A percentile compares a stretch with the other conserved stretches of the same genome.
Evolutionary conservation across 106 monocot species (phyloP).

Genomic region (Agapanthus africanus): DNA sequence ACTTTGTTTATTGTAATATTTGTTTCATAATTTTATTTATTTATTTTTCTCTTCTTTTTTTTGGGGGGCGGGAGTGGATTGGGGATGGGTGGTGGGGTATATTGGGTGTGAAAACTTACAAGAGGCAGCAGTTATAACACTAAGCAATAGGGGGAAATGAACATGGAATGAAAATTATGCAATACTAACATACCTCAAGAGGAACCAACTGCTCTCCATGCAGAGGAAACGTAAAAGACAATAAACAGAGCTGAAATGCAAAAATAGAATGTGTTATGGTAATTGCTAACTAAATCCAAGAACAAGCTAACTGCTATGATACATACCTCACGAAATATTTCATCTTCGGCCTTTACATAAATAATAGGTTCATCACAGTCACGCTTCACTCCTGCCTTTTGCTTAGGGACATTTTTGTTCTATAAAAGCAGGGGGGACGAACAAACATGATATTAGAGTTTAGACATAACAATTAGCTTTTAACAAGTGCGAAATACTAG

Average conservation of each 20-base stretch:
- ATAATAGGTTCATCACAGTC: conserved; percentile 51
- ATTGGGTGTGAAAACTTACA: too few relatives aligned
- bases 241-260: conserved; percentile 51
- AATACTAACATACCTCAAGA: conserved; percentile 49
- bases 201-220: conserved; percentile 39
- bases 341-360: conserved; percentile 81
- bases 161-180: not conserved
- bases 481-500: not conserved
- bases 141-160: too few relatives aligned
- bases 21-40: too few relatives aligned
- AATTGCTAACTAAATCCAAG: not conserved
- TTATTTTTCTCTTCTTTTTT: too few relatives aligned
- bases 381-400: conserved; percentile 13
- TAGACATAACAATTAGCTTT: not conserved
- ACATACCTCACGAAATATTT: conserved; percentile 78
- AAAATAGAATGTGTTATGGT: not conserved
- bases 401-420: conserved; percentile 29
- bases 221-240: conserved; percentile 57
- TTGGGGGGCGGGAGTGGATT: too few relatives aligned
- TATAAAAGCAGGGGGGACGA: too few relatives aligned
- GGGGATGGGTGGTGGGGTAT: too few relatives aligned
- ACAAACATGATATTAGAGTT: too few relatives aligned
- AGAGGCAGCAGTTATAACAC: too few relatives aligned
- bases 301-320: not conserved
- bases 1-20: too few relatives aligned